Base-by-base conservation (phyloP, 768 basidiomycete species). In the Psilocybe sp. region DNA sequence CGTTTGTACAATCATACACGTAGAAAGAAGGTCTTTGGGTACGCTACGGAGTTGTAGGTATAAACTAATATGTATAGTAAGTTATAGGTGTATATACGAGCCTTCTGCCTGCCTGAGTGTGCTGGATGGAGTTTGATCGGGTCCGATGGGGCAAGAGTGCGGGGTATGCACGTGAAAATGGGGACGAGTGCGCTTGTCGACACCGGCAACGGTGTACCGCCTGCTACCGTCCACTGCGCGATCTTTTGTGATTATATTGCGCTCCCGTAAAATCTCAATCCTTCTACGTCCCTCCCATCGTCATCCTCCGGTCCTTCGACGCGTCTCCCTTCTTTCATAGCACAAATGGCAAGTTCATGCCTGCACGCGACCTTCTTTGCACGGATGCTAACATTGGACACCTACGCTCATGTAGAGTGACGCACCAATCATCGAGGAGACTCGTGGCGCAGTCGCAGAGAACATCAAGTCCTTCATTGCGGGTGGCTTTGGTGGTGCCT, bases 401-500 rank as follows among this genome's bases (percentile, higher is more conserved):
- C 20, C 34, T 32, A 23, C 34, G n/a, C 51, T 34, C 34, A 55
- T 71, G 69, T 64, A 67, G 54, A 70, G 67, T 51, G 70, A 74
- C 56, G 66, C 68, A 55, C 60, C 70, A 53, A 54, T 57, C 49
- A 56, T 54, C 9, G 71, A 74, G 45, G 70, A 71, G 56, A 65
- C 57, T 47, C 67, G 63, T 49, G 67, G 64, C 40, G 71, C 77
- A 33, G 75, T 75, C 5, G 60, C 71, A 35, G 78, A 80, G 42
- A 75, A 73, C 39, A 67, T 65, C 51, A 98, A 97, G 70, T 83
- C 92, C 3, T 98, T 99, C 72, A 76, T 96, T 47, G 83, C 93
- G 31, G 97, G 97, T 57, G 97, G 97, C 35, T 87, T 90, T 58
- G 97, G 97, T 52, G 97, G 97, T 56, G 74, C 85, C 47, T 75